Base-by-base conservation (phyloP, 164 flowering plant species). In the Hamamelis virginiana region DNA sequence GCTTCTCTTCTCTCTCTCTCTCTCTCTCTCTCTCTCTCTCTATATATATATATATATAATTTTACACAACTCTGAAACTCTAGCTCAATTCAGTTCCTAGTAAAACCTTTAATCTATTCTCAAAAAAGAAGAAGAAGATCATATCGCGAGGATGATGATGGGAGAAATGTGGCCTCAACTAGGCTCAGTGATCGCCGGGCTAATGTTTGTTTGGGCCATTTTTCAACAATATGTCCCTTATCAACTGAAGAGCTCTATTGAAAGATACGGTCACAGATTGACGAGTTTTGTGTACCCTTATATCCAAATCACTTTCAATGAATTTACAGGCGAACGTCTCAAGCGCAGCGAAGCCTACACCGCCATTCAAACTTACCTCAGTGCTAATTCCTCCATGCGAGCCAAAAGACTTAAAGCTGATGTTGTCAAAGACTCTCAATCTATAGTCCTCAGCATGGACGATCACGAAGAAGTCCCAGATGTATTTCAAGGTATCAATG, bases 281-380 rank as follows among this genome's bases (percentile, higher is more conserved):
- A 5, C 51, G 14, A 3, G n/a, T 8, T 51, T 38, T 15, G 14
- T 69, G 23, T 61, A 62, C 61, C 76, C 72, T 9, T 69, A 68
- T 58, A 61, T 75, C 33, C 47, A 51, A 1, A 71, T 75, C 58
- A 66, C 48, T 0, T 75, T 75, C 61, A 5, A 70, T 46, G 74
- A 75, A 28, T 61, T 21, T 38, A 46, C 63, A 22, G 58, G 64
- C 2, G 67, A 70, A 19, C 45, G 58, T 2, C 45, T 64, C 64
- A 46, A 1, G 3, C 74, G 74, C 33, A 71, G 69, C 56, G 56
- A 64, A 10, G 64, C 64, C 46, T 71, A 55, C 47, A 21, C 47
- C 26, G 63, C 55, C 22, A 65, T 71, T 22, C 44, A 65, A 12
- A 56, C 22, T 33, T 64, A 71, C 45, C 62, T 71, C n/a, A 5